Percentiles rank a stretch among this genome's conserved stretches.
Evolutionary conservation across 78 protist species (phyloP).

Genomic region (Pirum gemmata): DNA sequence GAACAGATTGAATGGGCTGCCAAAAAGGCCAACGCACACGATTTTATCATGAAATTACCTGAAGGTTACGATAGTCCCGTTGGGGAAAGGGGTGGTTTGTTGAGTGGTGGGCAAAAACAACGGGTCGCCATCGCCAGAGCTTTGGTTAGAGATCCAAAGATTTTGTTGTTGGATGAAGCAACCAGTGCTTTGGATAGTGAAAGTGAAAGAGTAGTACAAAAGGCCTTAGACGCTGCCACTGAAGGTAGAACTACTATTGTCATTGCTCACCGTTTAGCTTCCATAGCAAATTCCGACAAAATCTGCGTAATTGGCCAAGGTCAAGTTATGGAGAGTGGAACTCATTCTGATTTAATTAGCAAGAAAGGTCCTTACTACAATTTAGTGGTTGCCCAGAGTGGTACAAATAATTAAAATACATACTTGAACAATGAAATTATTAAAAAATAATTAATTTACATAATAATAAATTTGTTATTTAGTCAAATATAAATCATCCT

Average conservation of each 20-base stretch:
- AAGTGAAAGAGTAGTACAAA: conserved; percentile 73
- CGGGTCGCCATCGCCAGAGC: conserved; percentile 81
- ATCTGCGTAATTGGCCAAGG: conserved; percentile 70
- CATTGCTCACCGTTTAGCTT: conserved; percentile 83
- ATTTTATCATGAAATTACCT: conserved; percentile 58
- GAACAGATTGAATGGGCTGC: conserved; percentile 58
- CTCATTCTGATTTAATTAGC: conserved; percentile 58
- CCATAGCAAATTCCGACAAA: conserved; percentile 57
- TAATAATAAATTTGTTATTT: too few species aligned
- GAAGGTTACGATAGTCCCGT: conserved; percentile 59
- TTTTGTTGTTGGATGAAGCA: conserved; percentile 55
- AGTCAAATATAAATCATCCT: too few species aligned
- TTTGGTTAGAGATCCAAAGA: conserved; percentile 22
- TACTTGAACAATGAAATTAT: too few species aligned
- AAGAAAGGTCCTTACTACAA: neutral
- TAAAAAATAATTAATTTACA: too few species aligned
- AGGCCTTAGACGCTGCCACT: conserved; percentile 50
- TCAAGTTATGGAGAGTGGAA: conserved; percentile 63
- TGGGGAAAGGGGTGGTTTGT: conserved; percentile 71
- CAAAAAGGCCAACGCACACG: conserved; percentile 67
- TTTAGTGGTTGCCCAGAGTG: conserved; percentile 34
- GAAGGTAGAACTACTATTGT: conserved; percentile 66
- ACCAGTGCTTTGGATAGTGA: conserved; percentile 73
- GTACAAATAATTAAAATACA: too few species aligned
- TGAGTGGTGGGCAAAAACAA: conserved; percentile 86